Conservation (phyloP, 345 rosid species). For the Stellera chamaejasme region DNA sequence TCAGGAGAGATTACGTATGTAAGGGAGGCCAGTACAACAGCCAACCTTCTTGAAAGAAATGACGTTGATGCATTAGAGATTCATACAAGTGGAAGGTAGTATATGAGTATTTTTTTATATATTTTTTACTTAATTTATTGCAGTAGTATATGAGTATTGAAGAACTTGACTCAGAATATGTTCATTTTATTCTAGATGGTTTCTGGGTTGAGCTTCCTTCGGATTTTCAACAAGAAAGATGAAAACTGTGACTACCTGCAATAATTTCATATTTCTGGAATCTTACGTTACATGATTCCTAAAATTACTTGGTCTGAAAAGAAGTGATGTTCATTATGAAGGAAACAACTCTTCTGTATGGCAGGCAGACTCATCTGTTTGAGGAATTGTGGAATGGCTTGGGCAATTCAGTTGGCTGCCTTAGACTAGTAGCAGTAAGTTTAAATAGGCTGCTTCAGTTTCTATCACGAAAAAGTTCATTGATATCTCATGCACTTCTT, state of each 20-base stretch:
- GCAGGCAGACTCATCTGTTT: constrained; percentile 35
- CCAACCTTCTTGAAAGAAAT: constrained; percentile 32
- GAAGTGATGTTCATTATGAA: not conserved
- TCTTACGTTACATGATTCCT: not conserved
- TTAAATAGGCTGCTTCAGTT: not conserved
- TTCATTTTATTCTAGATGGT: not conserved
- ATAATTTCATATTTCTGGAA: not conserved
- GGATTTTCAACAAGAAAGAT: not conserved
- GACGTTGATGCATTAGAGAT: constrained; percentile 58
- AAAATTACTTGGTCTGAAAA: not conserved
- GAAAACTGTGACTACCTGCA: not conserved
- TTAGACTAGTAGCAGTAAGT: constrained; percentile 55
- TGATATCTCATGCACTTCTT: no score
- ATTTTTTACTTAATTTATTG: no score
- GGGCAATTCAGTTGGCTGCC: constrained; percentile 24
- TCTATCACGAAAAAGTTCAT: no score
- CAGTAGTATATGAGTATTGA: constrained; percentile 11
- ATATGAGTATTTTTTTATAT: not conserved
- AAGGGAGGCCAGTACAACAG: constrained; percentile 43
- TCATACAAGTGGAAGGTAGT: constrained; percentile 53
- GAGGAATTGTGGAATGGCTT: constrained; percentile 43
- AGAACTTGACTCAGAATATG: not conserved
- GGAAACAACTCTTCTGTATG: constrained; percentile 2
- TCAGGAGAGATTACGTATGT: constrained; percentile 33
- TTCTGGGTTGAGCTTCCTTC: not conserved